Conservation (phyloP, 208 protist genomes). For the Crithidia sp. region DNA sequence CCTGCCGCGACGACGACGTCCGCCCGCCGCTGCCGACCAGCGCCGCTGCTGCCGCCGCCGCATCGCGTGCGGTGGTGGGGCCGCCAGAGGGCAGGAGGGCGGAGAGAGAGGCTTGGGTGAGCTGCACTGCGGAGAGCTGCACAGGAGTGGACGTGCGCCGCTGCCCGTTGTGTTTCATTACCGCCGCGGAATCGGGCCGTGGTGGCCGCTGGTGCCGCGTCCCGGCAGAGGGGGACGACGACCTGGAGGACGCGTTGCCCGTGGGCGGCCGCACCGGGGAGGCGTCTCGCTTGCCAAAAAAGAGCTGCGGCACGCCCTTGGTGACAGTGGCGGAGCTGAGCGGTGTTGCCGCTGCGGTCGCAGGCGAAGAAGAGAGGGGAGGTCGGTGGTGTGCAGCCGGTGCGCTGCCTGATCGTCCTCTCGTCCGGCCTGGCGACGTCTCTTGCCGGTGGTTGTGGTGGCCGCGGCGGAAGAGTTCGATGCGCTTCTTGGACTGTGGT, state of each 20-base stretch:
- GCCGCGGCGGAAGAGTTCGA: slow-evolving; percentile 13
- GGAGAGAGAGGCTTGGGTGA: background rate
- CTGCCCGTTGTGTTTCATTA: too few species aligned
- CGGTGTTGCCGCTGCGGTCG: background rate
- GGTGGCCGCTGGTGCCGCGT: background rate
- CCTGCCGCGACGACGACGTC: background rate
- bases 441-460: background rate
- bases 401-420: slow-evolving; percentile 14
- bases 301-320: slow-evolving; percentile 29
- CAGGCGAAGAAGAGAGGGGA: background rate
- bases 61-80: background rate
- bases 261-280: slow-evolving; percentile 2
- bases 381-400: background rate
- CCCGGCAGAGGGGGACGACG: background rate
- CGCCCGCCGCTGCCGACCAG: slow-evolving; percentile 5
- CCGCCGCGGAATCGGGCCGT: background rate
- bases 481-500: background rate
- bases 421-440: background rate
- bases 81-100: slow-evolving; percentile 2
- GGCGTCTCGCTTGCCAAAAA: slow-evolving; percentile 20
- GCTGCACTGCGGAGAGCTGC: slow-evolving; percentile 9
- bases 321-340: slow-evolving; percentile 8
- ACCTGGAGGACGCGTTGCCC: background rate
- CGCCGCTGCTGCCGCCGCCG: slow-evolving; percentile 1
- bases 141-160: background rate